A percentile compares a stretch with the other conserved stretches of the same genome.
Conservation (phyloP, 78 protist genomes). For the Paulinella micropora region DNA sequence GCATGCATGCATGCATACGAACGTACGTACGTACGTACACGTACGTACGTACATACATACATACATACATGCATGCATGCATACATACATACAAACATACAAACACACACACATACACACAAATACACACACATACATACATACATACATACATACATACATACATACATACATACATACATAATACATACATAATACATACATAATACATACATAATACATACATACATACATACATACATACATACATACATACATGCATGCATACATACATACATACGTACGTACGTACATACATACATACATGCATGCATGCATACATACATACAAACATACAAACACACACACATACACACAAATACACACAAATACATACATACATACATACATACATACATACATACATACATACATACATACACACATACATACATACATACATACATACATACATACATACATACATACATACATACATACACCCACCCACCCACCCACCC, state of each 20-base stretch:
- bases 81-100: no score
- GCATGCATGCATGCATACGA: neutral
- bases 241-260: neutral
- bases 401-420: neutral
- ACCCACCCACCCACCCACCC: no score
- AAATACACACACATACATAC: no score
- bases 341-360: no score
- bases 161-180: no score
- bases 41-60: neutral
- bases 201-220: no score
- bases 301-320: neutral
- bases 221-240: conserved; percentile 1
- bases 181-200: no score
- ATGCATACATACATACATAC: neutral
- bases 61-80: neutral
- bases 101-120: no score
- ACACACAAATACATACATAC: no score
- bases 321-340: no score
- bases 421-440: neutral
- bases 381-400: neutral
- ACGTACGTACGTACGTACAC: neutral
- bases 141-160: neutral
- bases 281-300: neutral
- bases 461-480: no score
- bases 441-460: neutral